These are phyloP conservation scores for Penicillium desertorum DNA, from an alignment of 495 filamentous ascomycete species.

Conservation along the genomic window DNA sequence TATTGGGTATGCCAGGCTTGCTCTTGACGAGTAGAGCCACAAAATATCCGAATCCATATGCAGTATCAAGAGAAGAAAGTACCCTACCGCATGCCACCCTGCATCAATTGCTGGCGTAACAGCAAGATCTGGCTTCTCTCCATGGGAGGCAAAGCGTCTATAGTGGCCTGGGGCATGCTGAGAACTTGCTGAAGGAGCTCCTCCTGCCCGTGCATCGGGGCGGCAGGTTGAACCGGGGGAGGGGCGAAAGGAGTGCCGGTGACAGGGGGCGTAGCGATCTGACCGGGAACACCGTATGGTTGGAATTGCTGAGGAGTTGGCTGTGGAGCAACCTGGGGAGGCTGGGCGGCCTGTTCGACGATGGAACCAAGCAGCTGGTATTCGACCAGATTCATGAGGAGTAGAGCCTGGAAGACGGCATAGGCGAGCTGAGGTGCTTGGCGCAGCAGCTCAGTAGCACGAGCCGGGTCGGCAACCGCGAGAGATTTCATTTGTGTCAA, in stretches of 20 bases:
- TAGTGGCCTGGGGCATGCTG: conserved; percentile 68
- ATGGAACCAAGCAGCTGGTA: conserved; percentile 55
- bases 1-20: background rate
- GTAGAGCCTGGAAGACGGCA: conserved; percentile 91
- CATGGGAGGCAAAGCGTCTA: conserved; percentile 70
- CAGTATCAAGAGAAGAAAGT: background rate
- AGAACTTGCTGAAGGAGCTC: conserved; percentile 74
- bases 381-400: conserved; percentile 91
- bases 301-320: conserved; percentile 35
- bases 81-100: conserved; percentile 43
- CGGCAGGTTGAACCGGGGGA: conserved; percentile 43
- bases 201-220: conserved; percentile 55
- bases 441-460: conserved; percentile 82
- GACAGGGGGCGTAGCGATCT: conserved; percentile 58
- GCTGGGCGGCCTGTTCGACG: conserved; percentile 54
- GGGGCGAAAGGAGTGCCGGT: conserved; percentile 56
- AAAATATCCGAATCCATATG: conserved; percentile 1
- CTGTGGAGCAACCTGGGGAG: conserved; percentile 34
- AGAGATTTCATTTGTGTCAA: conserved; percentile 92
- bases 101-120: conserved; percentile 57
- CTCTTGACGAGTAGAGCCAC: background rate
- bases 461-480: conserved; percentile 72
- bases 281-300: conserved; percentile 39
- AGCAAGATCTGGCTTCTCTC: conserved; percentile 76
- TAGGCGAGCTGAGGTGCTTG: conserved; percentile 93